phyloP scores from a whole-genome alignment of 2,329 filamentous ascomycete genomes.

The Phoma sp. region DNA sequence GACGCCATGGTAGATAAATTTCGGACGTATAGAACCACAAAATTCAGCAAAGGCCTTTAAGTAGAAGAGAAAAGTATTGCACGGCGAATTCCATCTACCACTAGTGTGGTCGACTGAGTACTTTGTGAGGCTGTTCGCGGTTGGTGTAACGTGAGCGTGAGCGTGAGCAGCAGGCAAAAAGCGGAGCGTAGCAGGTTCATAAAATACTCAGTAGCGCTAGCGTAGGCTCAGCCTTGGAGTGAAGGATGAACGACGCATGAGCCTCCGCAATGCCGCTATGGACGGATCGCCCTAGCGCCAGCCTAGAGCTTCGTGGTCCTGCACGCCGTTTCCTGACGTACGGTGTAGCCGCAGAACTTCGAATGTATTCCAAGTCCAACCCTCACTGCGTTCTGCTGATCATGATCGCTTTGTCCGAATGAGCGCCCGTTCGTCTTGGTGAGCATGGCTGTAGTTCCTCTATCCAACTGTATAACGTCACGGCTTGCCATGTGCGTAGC shows the following conservation, averaged over 20 bases:
- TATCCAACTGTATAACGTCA: constrained; percentile 5
- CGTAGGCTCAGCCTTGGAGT: constrained; percentile 15
- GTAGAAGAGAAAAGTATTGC: constrained; percentile 45
- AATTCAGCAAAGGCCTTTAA: constrained; percentile 41
- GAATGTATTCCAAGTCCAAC: neutral
- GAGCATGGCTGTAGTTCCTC: neutral
- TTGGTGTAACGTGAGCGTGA: constrained; percentile 16
- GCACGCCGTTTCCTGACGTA: constrained; percentile 3
- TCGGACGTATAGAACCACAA: constrained; percentile 2
- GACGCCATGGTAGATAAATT: constrained; percentile 40
- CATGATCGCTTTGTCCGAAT: neutral
- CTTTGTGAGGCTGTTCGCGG: constrained; percentile 15
- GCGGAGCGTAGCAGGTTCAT: constrained; percentile 30
- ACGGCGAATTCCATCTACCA: constrained; percentile 43
- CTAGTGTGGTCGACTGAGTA: constrained; percentile 5
- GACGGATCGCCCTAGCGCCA: constrained; percentile 9
- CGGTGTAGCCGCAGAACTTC: neutral
- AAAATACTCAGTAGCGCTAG: constrained; percentile 29
- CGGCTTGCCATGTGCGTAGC: constrained; percentile 8
- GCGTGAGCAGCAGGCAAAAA: constrained; percentile 13
- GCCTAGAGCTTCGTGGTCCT: constrained; percentile 5
- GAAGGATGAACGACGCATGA: constrained; percentile 8
- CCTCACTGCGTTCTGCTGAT: constrained; percentile 2
- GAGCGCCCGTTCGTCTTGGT: neutral
- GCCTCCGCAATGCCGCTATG: constrained; percentile 20